phyloP scores from a whole-genome alignment of 2,329 filamentous ascomycete species.

The Pseudogymnoascus sp. region DNA sequence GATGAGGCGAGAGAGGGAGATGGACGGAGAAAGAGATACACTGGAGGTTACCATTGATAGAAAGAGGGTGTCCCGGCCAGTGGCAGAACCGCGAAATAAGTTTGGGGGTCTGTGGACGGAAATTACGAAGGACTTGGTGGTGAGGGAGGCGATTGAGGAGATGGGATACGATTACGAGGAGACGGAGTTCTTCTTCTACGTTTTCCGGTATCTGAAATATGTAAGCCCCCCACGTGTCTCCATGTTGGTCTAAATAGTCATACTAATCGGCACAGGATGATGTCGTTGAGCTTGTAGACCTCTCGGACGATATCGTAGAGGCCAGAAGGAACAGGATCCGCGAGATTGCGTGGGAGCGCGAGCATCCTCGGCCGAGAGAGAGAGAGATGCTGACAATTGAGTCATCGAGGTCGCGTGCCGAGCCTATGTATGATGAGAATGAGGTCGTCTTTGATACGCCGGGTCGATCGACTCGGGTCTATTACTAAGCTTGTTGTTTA shows the following conservation, averaged over 20 bases:
- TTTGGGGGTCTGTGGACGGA: conserved; percentile 83
- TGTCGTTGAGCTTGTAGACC: conserved; percentile 71
- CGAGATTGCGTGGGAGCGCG: conserved; percentile 51
- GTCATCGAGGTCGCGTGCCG: conserved; percentile 20
- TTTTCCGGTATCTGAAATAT: conserved; percentile 82
- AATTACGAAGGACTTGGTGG: conserved; percentile 86
- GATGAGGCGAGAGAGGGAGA: conserved; percentile 1
- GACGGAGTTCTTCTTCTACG: conserved; percentile 81
- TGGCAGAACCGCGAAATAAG: conserved; percentile 32
- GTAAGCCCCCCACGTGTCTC: conserved; percentile 48
- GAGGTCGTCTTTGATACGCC: conserved; percentile 55
- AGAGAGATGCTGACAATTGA: conserved; percentile 9
- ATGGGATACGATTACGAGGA: conserved; percentile 85
- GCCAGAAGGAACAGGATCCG: conserved; percentile 45
- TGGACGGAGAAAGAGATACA: conserved; percentile 4
- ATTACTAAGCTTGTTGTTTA: background rate
- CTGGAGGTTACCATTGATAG: background rate
- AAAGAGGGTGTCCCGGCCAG: background rate
- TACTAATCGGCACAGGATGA: conserved; percentile 60
- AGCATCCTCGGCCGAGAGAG: conserved; percentile 39
- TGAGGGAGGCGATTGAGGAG: conserved; percentile 77
- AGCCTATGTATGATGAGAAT: conserved; percentile 41
- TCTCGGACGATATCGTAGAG: conserved; percentile 74
- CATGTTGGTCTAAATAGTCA: background rate
- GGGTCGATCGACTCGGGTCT: background rate